Evolutionary conservation across 176 grass and related monocot genomes (phyloP), one percentile per base, ranked within the genome.

Genomic region (Carex parvula): DNA sequence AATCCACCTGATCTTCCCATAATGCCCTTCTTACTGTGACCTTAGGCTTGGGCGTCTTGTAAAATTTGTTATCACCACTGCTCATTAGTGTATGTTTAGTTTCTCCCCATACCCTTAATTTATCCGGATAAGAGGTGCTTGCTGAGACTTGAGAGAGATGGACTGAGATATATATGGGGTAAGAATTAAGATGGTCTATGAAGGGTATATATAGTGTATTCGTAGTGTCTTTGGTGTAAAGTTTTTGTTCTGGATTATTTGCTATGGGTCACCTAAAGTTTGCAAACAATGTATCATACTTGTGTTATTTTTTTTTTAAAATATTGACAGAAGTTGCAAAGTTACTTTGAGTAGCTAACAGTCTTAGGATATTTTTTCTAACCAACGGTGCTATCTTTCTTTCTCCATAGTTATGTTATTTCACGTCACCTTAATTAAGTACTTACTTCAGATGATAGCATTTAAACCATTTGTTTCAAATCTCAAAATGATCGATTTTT

Each of bases 21-120:
- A 52, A 50, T 84, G 21, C 88, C 88, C 92, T 83, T 66, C 80
- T 67, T 30, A 10, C 33, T 17, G 73, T 30, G 41, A 33, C 37
- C 29, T 80, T 30, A 22, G 35, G 54, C 29, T 56, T 35, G 60
- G 20, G 20, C 30, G 58, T 82, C n/a, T 64, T 65, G 80, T 82
- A 82, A 52, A 65, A 17, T n/a, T 54, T 9, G 10, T 50, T 66
- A 21, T 29, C 62, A 66, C 80, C 59, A 46, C 58, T 81, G 58
- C 55, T 81, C 80, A 83, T 83, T 66, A 83, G 80, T 53, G 22
- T 33, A 50, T 66, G 2, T 68, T 65, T 63, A 81, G 35, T 24
- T 64, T 81, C 79, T 21, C 60, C 60, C 60, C 80, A 83, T 48
- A 68, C 52, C 71, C 67, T 72, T 35, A 50, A 26, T 0, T 44